Evolutionary conservation across 768 basidiomycete species (phyloP).

Genomic region (Royoungia palumana): DNA sequence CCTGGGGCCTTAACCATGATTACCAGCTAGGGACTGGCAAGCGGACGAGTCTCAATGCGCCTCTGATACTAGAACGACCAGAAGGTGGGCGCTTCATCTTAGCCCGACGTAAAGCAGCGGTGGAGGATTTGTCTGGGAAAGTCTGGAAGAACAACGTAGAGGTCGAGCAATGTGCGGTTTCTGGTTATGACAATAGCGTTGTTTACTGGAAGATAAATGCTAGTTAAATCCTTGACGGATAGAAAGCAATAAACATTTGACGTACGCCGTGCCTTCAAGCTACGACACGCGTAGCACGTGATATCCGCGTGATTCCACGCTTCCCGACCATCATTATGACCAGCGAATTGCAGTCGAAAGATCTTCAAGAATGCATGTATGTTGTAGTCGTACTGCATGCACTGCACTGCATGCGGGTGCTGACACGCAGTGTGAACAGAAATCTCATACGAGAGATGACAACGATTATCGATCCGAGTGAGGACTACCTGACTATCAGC

Average conservation of each 20-base stretch:
- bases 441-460: slow-evolving; percentile 68
- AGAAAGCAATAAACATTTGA: too few relatives aligned
- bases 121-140: slow-evolving; percentile 58
- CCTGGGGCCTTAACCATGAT: slow-evolving; percentile 72
- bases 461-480: slow-evolving; percentile 72
- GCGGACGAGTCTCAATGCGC: slow-evolving; percentile 54
- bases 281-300: slow-evolving; percentile 16
- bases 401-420: neutral
- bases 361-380: slow-evolving; percentile 36
- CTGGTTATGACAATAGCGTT: slow-evolving; percentile 60
- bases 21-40: slow-evolving; percentile 77
- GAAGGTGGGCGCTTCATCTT: slow-evolving; percentile 63
- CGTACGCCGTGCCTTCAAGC: too few relatives aligned
- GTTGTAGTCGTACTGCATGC: neutral
- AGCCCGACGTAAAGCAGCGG: slow-evolving; percentile 45
- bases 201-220: slow-evolving; percentile 74
- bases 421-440: slow-evolving; percentile 34
- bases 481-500: slow-evolving; percentile 74
- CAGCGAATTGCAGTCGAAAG: slow-evolving; percentile 31
- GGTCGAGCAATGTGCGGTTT: slow-evolving; percentile 62
- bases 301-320: slow-evolving; percentile 10
- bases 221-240: too few relatives aligned
- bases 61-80: slow-evolving; percentile 46
- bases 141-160: slow-evolving; percentile 56
- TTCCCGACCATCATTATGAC: slow-evolving; percentile 13